These are phyloP conservation scores for Candida nemodendra DNA, from an alignment of 805 yeast genomes.

Conservation along the genomic window DNA sequence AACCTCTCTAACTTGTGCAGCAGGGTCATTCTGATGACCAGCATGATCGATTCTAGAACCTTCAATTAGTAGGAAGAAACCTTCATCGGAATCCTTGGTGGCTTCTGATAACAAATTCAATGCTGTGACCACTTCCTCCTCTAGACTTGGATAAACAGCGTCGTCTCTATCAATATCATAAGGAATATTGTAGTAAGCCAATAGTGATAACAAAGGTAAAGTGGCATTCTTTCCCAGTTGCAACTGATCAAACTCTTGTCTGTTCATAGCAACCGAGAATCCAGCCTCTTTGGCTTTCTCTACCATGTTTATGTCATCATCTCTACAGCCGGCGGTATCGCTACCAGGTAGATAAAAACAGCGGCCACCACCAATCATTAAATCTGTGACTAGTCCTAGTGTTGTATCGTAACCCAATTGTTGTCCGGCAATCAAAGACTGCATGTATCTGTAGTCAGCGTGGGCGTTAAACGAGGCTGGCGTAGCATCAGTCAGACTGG, in stretches of 20 bases:
- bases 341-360: slow-evolving; percentile 68
- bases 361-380: slow-evolving; percentile 90
- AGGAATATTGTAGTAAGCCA: slow-evolving; percentile 78
- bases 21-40: slow-evolving; percentile 91
- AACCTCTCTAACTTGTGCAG: slow-evolving; percentile 90
- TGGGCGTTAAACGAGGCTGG: slow-evolving; percentile 90
- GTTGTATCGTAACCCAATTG: slow-evolving; percentile 75
- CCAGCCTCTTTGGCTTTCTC: slow-evolving; percentile 59
- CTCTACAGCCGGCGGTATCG: slow-evolving; percentile 61
- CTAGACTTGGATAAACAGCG: slow-evolving; percentile 65
- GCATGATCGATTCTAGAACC: slow-evolving; percentile 96
- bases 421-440: slow-evolving; percentile 83
- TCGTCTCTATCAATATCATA: slow-evolving; percentile 76
- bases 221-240: slow-evolving; percentile 59
- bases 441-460: slow-evolving; percentile 70
- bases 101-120: slow-evolving; percentile 65
- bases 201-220: slow-evolving; percentile 73
- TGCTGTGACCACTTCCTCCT: slow-evolving; percentile 77
- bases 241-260: slow-evolving; percentile 56
- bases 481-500: slow-evolving; percentile 91
- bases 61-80: slow-evolving; percentile 84
- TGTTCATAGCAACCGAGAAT: slow-evolving; percentile 62
- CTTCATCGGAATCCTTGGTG: slow-evolving; percentile 69
- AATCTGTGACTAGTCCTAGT: slow-evolving; percentile 75
- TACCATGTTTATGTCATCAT: slow-evolving; percentile 67